phyloP scores from a whole-genome alignment of 805 yeast genomes.

The Kuraishia piskuri region DNA sequence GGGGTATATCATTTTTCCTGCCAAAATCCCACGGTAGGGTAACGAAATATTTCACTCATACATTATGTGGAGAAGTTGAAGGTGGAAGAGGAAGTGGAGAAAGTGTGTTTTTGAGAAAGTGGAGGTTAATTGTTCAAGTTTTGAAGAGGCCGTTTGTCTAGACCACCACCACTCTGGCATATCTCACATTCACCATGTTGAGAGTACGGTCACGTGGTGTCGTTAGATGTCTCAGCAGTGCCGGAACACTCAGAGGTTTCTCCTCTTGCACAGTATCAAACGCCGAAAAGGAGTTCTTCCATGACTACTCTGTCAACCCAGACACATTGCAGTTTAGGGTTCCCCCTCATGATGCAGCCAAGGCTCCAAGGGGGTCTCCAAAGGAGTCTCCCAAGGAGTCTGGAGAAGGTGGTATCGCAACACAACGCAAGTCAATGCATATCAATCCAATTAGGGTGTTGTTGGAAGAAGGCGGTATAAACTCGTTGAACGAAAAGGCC shows the following conservation, averaged over 20 bases:
- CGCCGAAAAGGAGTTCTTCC: slow-evolving; percentile 14
- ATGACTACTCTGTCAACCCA: slow-evolving; percentile 25
- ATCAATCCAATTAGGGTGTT: slow-evolving; percentile 10
- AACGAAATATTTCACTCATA: too few relatives aligned
- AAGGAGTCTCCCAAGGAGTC: neutral
- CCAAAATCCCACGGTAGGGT: too few relatives aligned
- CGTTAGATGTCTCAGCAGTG: neutral
- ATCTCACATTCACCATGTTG: neutral
- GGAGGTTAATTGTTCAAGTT: too few relatives aligned
- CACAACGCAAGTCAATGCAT: neutral
- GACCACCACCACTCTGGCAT: too few relatives aligned
- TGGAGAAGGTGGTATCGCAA: too few relatives aligned
- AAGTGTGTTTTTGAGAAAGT: too few relatives aligned
- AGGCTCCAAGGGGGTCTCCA: slow-evolving; percentile 1
- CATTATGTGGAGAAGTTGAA: too few relatives aligned
- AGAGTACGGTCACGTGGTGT: neutral
- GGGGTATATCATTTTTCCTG: too few relatives aligned
- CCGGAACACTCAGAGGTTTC: neutral
- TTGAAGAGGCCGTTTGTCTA: too few relatives aligned
- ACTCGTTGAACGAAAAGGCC: slow-evolving; percentile 21
- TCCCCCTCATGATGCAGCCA: slow-evolving; percentile 15
- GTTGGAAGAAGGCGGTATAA: slow-evolving; percentile 26
- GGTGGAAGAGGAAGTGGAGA: too few relatives aligned
- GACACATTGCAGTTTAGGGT: slow-evolving; percentile 19
- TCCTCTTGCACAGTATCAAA: neutral